Evolutionary conservation across 352 stramenopile genomes (phyloP), one percentile per base, ranked within the genome.

Genomic region (Phytophthora aleatoria): DNA sequence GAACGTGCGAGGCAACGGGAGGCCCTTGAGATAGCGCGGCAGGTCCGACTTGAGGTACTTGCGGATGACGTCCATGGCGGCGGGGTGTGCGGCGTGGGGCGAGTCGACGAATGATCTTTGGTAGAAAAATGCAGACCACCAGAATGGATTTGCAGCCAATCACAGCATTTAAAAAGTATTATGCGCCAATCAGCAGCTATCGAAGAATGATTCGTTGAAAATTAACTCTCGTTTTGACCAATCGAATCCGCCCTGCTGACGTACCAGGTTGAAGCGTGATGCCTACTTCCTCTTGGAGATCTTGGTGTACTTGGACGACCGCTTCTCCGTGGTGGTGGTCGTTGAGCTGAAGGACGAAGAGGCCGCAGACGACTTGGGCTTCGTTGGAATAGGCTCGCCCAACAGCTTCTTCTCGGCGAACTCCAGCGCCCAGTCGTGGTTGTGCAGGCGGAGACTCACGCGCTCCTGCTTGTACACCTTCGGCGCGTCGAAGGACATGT

Each of bases 401-500:
- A 95, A 60, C 13, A 95, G 74, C 60, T 88, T 91, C 73, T 92
- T 92, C 72, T 95, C 87, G 3, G 85, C 84, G 55, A 89, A 79
- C 58, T 92, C 87, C 3, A 95, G 74, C 36, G 81, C 75, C 77
- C 79, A 95, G 57, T 94, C 81, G 74, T 95, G 87, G 55, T 76
- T 87, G 71, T 95, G 84, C 55, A 95, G 76, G 30, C 84, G 79
- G 30, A 95, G 62, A 58, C 81, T 95, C 55, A 94, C 87, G 44
- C 87, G 85, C 67, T 95, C 87, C 57, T 95, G 83, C 73, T 97
- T 96, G 83, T 91, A 98, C 54, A 89, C 81, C 50, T 95, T 96
- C 0, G 84, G 83, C 5, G 91, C 90, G 50, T 98, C 91, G 60
- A 97, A 97, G n/a, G 79, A 81, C 57, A 95, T 90, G 65, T 92